Percentiles rank a stretch among this genome's conserved stretches.
Evolutionary conservation across 371 early-diverging fungal species (phyloP).

Genomic region (Circinella minor): DNA sequence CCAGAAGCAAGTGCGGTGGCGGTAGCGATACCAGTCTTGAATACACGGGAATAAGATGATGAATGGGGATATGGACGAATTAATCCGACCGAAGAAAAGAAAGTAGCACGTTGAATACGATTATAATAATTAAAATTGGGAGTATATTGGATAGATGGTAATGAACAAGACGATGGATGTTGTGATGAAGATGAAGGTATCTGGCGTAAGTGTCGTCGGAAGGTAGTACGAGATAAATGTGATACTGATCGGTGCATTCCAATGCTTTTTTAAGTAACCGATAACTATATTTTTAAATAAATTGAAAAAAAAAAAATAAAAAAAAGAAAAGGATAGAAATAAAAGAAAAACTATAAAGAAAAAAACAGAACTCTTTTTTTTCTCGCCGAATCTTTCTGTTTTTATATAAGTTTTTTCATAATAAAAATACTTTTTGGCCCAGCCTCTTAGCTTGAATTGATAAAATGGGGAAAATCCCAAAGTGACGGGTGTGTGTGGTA

Average conservation of each 20-base stretch:
- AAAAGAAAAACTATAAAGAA: slow-evolving; percentile 3
- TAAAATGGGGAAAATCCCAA: slow-evolving; percentile 5
- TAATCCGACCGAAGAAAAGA: background rate
- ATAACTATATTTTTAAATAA: background rate
- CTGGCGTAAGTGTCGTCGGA: slow-evolving; percentile 15
- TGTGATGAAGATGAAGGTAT: slow-evolving; percentile 8
- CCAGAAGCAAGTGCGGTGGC: background rate
- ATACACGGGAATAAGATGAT: background rate
- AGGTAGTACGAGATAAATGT: slow-evolving; percentile 12
- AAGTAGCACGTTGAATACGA: background rate
- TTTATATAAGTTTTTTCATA: slow-evolving; percentile 13
- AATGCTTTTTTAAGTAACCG: slow-evolving; percentile 8
- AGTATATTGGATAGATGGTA: background rate
- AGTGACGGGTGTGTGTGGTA: slow-evolving; percentile 24
- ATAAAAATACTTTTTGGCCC: no score
- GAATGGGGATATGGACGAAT: background rate
- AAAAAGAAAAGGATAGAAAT: background rate
- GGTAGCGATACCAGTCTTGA: slow-evolving; percentile 1
- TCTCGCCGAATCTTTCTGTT: slow-evolving; percentile 4
- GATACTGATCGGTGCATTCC: slow-evolving; percentile 18
- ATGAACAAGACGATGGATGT: background rate
- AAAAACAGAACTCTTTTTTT: slow-evolving; percentile 10
- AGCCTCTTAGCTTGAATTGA: background rate
- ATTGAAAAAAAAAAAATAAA: background rate
- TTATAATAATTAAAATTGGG: background rate